Evolutionary conservation across 768 basidiomycete genomes (phyloP).

Genomic region (Leccinum uliginosum): DNA sequence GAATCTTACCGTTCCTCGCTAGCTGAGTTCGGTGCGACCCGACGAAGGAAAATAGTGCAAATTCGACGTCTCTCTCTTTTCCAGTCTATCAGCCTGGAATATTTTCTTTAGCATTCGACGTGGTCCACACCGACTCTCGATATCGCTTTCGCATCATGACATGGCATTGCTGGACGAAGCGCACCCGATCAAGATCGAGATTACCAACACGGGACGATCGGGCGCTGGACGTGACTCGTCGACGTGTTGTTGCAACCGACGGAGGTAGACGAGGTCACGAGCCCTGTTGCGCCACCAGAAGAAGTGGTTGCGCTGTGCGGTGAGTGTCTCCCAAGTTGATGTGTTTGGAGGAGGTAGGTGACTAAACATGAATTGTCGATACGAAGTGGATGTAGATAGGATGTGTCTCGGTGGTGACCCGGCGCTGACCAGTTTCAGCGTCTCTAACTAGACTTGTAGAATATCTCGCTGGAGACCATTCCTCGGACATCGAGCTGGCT

Average conservation of each 20-base stretch:
- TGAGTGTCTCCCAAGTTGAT: conserved; percentile 27
- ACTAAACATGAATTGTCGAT: conserved; percentile 44
- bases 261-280: conserved; percentile 68
- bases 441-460: conserved; percentile 35
- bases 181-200: conserved; percentile 65
- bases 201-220: conserved; percentile 69
- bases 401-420: conserved; percentile 43
- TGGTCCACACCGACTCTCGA: conserved; percentile 52
- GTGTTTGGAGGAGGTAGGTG: neutral
- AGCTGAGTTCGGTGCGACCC: conserved; percentile 58
- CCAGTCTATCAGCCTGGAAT: neutral
- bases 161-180: conserved; percentile 81
- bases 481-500: conserved; percentile 45
- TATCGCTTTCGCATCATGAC: conserved; percentile 53
- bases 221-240: conserved; percentile 58
- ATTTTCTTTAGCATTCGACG: conserved; percentile 49
- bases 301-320: conserved; percentile 46
- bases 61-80: conserved; percentile 36
- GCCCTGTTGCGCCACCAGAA: conserved; percentile 21
- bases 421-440: neutral
- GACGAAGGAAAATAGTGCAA: conserved; percentile 42
- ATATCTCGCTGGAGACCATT: conserved; percentile 65
- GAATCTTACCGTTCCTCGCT: conserved; percentile 33
- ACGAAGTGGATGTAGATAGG: conserved; percentile 41
- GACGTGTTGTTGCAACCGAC: conserved; percentile 80